Evolutionary conservation across 352 stramenopile genomes (phyloP), one percentile per base, ranked within the genome.

Genomic region (Pythium oligandrum): DNA sequence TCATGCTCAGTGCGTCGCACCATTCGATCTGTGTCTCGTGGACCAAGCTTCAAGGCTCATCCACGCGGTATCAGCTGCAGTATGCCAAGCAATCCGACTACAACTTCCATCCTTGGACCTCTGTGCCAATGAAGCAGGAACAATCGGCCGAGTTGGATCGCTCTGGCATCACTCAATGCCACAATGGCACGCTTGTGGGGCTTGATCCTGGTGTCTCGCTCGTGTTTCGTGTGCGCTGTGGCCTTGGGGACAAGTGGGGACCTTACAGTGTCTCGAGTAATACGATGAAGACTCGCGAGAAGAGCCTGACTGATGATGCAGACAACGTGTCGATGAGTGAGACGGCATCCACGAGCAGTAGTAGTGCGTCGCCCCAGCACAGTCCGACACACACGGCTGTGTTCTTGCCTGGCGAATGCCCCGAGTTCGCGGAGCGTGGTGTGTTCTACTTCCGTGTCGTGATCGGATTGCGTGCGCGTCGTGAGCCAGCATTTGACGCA

Each of bases 1-100:
- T 71, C 35, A 59, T 93, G 38, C 73, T 95, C 44, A 68, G 62
- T 35, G 65, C 68, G 1, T 71, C 62, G 4, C 63, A 68, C 30
- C 68, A 78, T 51, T 78, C 69, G 45, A 47, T 78, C 6, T 70
- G 61, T 35, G 42, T 78, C 9, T 64, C 66, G 6, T 78, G 69
- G 69, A 66, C 61, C 44, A 66, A 69, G 33, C 42, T 70, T 1
- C 47, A 44, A 31, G 60, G 61, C 12, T 10, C 54, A 5, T 61
- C 57, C 17, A 56, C 59, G 12, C 51, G 59, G 8, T 78, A 78
- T 54, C 69, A 78, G 45, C 55, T 78, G 6, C 69, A 78, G 48
- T 78, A 59, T 42, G 69, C 69, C n/a, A 61, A 64, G 47, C 66
- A 73, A 26, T 73, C 66, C 3, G 69, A 75, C 11, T 61, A 65